These are phyloP conservation scores for Yamadazyma songkhlaensis DNA, from an alignment of 1,139 yeast genomes.

Conservation along the genomic window DNA sequence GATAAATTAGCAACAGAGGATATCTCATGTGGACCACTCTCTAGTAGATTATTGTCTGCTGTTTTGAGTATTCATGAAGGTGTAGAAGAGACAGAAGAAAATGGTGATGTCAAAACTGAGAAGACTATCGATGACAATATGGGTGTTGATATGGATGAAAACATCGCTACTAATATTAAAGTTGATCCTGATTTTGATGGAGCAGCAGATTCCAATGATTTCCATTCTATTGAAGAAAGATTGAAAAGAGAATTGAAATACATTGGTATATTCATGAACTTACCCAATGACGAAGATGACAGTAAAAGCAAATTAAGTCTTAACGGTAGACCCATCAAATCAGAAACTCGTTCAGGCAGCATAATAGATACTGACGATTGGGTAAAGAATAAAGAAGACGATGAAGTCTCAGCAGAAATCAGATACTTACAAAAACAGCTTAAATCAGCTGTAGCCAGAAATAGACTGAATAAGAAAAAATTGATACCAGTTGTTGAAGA, in stretches of 20 bases:
- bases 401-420: constrained; percentile 86
- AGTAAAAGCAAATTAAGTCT: constrained; percentile 19
- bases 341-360: constrained; percentile 20
- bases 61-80: constrained; percentile 56
- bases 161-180: constrained; percentile 38
- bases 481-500: constrained; percentile 79
- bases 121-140: constrained; percentile 4
- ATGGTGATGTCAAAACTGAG: constrained; percentile 10
- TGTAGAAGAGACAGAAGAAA: constrained; percentile 21
- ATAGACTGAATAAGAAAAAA: constrained; percentile 63
- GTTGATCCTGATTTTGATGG: constrained; percentile 35
- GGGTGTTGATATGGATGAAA: constrained; percentile 24
- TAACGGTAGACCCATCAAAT: constrained; percentile 20
- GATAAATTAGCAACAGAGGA: constrained; percentile 66
- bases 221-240: constrained; percentile 80
- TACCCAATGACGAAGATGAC: constrained; percentile 28
- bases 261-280: constrained; percentile 85
- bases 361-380: constrained; percentile 69
- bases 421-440: constrained; percentile 70
- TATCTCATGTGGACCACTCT: constrained; percentile 88
- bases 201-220: constrained; percentile 50
- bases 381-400: constrained; percentile 85
- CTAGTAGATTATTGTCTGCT: constrained; percentile 82
- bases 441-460: constrained; percentile 57
- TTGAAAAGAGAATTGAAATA: constrained; percentile 82